phyloP scores from a whole-genome alignment of 768 basidiomycete genomes.

The Rhodotorula diobovata region DNA sequence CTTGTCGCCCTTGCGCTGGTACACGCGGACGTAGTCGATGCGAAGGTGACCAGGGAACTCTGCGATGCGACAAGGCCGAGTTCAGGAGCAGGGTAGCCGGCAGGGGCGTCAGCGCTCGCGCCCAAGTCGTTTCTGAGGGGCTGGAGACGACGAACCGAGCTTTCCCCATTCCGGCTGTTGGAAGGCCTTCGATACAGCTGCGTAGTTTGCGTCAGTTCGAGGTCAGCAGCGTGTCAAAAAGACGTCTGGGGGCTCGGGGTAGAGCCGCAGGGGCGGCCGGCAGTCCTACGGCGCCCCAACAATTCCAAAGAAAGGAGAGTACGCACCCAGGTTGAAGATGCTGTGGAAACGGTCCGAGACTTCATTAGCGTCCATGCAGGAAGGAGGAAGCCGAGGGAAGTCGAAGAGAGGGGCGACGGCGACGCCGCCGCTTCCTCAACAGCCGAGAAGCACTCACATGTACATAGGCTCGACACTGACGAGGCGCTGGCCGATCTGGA shows the following conservation, averaged over 20 bases:
- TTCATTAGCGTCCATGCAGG: not conserved
- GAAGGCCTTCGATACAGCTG: not conserved
- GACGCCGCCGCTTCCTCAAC: not conserved
- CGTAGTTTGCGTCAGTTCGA: not conserved
- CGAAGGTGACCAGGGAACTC: slow-evolving; percentile 60
- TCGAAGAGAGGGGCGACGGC: not conserved
- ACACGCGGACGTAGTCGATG: slow-evolving; percentile 30
- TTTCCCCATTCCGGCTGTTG: slow-evolving; percentile 52
- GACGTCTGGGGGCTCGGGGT: no score
- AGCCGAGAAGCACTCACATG: slow-evolving; percentile 7
- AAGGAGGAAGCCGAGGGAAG: no score
- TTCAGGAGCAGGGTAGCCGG: not conserved
- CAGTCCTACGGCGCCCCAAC: no score
- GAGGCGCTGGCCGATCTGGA: slow-evolving; percentile 62
- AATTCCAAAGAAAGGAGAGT: not conserved
- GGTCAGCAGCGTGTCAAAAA: not conserved
- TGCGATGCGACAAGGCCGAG: not conserved
- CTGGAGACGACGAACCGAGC: slow-evolving; percentile 46
- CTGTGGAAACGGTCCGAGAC: slow-evolving; percentile 9
- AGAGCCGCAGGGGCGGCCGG: no score
- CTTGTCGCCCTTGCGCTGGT: slow-evolving; percentile 15
- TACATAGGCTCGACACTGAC: slow-evolving; percentile 85
- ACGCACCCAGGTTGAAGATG: slow-evolving; percentile 20
- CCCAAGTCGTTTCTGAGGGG: no score
- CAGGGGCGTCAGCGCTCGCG: not conserved